Evolutionary conservation across 129 eudicot species (phyloP), one percentile per base, ranked within the genome.

Genomic region (Gnaphalium uliginosum): DNA sequence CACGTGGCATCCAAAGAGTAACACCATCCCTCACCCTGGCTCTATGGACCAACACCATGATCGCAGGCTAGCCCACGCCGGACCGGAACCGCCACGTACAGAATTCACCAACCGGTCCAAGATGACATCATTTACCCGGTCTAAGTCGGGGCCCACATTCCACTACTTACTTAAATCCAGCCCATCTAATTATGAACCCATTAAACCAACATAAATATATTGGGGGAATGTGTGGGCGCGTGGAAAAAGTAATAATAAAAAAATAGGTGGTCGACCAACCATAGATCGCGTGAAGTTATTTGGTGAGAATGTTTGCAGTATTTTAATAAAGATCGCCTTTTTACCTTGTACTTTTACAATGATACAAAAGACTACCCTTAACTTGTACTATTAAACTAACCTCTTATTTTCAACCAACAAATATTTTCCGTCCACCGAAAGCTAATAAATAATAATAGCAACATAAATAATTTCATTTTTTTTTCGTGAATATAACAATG

Each of bases 11-110:
- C 39, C 3, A 39, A 46, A 1, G 23, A 32, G 58, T 25, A 65
- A 65, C 72, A 27, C 23, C 76, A 29, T 37, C 6, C 73, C 59
- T 23, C 46, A 18, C 77, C 66, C 18, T 65, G 64, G 48, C 26
- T 50, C 76, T 30, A 48, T 48, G 84, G 89, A 51, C 81, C 81
- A 62, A 53, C 72, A 82, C 63, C 73, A 83, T 85, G 71, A 83
- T 85, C 80, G 72, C 58, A 71, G 78, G 71, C 37, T 14, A 74
- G 66, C 82, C 80, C 83, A 82, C 84, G 83, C 88, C 86, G 81
- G 89, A 74, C 83, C 87, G 61, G 35, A 60, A 60, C 79, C 73
- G 71, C 80, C 80, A 82, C 82, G 80, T 83, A 77, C 73, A 59
- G 58, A 21, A 67, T 67, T 60, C 11, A 32, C 15, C 62, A 2